A percentile compares a stretch with the other conserved stretches of the same genome.
Conservation (phyloP, 805 yeast genomes). For the Yamadazyma philogaea region DNA sequence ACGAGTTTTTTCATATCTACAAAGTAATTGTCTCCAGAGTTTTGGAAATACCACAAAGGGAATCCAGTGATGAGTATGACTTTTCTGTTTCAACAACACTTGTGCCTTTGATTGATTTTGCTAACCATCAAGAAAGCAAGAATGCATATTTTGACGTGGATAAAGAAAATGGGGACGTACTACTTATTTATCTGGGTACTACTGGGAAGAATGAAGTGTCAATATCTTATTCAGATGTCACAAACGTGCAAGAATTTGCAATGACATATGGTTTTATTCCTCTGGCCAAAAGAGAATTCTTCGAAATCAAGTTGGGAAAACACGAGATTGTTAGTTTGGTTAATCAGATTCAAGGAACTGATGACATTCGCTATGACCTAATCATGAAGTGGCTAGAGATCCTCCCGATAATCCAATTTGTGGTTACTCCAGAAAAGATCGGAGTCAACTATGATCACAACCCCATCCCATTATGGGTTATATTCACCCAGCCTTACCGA, state of each 20-base stretch:
- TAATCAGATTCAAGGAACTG: constrained; percentile 11
- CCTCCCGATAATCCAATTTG: constrained; percentile 24
- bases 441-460: constrained; percentile 10
- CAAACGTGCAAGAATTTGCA: constrained; percentile 20
- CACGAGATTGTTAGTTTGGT: constrained; percentile 11
- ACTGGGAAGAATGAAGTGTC: constrained; percentile 10
- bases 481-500: constrained; percentile 8
- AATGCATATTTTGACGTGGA: constrained; percentile 63
- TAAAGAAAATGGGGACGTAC: constrained; percentile 37
- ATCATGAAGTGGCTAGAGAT: constrained; percentile 27
- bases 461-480: constrained; percentile 16
- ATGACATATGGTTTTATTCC: constrained; percentile 34
- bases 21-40: constrained; percentile 57
- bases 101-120: constrained; percentile 68
- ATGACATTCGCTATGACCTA: constrained; percentile 13
- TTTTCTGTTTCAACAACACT: constrained; percentile 44
- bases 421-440: constrained; percentile 4
- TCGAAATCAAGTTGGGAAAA: constrained; percentile 12
- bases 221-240: constrained; percentile 12
- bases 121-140: constrained; percentile 47
- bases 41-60: constrained; percentile 57
- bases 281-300: constrained; percentile 5
- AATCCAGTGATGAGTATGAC: constrained; percentile 46
- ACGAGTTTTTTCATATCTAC: constrained; percentile 22
- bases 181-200: constrained; percentile 56